Conservation (phyloP, 2,329 filamentous ascomycete species). For the Dothistroma septosporum region DNA sequence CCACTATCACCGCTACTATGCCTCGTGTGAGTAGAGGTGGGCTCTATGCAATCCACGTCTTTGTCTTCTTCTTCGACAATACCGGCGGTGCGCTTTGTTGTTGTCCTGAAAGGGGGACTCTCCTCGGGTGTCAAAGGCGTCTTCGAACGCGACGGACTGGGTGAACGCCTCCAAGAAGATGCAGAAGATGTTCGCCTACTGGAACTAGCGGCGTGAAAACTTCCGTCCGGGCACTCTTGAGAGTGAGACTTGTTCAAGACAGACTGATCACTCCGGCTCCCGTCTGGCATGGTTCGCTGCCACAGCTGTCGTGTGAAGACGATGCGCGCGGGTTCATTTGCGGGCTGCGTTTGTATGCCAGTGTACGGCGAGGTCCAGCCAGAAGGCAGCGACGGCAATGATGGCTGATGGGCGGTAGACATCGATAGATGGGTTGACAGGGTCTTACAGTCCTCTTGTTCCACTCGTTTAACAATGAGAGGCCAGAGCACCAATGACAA, state of each 20-base stretch:
- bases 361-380: conserved; percentile 14
- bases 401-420: conserved; percentile 28
- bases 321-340: conserved; percentile 29
- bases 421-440: conserved; percentile 30
- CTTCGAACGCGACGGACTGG: conserved; percentile 29
- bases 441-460: conserved; percentile 31
- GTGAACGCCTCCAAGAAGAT: conserved; percentile 30
- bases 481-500: conserved; percentile 28
- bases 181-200: conserved; percentile 29
- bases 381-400: conserved; percentile 18
- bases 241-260: conserved; percentile 33
- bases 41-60: conserved; percentile 23
- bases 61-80: conserved; percentile 33
- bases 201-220: conserved; percentile 22
- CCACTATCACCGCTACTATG: conserved; percentile 39
- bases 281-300: conserved; percentile 37
- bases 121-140: conserved; percentile 37
- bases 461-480: conserved; percentile 33
- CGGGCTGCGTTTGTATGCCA: conserved; percentile 26
- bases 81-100: conserved; percentile 33
- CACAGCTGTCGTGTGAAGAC: conserved; percentile 38
- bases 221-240: conserved; percentile 20
- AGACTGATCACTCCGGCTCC: conserved; percentile 24
- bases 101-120: conserved; percentile 32
- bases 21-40: conserved; percentile 28